Base-by-base conservation (phyloP, 805 yeast genomes). In the Hanseniaspora guilliermondii region DNA sequence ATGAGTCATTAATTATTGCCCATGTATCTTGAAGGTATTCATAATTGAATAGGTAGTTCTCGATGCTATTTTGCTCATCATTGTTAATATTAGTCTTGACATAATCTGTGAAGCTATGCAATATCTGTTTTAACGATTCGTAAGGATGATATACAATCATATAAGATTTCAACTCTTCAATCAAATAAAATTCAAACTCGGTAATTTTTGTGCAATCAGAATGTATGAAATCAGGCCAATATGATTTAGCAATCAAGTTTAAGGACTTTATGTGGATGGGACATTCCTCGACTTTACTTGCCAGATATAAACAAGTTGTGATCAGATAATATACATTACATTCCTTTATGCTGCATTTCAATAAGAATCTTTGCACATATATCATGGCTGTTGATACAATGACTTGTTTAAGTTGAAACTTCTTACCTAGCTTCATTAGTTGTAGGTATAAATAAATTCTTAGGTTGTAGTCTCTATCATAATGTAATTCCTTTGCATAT, bases 141-240 rank as follows among this genome's bases (percentile, higher is more conserved):
- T 85, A 85, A 0, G 93, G 93, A 63, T 84, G 93, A 63, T 84
- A 86, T 2, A 84, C 73, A n/a, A 83, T 72, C 57, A 85, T 62
- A 62, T 74, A 83, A 68, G 84, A 74, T 62, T 84, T 79, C 69
- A 93, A 73, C 65, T 89, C 97, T 62, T 88, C 97, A 19, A 93
- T 82, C 44, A 93, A 67, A 64, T 91, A 93, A 65, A 93, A 93
- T 68, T 93, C 98, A 68, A 94, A 86, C 65, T 93, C 97, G 0
- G 97, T 97, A 16, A 93, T 73, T 62, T 86, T 87, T 30, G 95
- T 83, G 17, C 88, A 79, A 65, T 91, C 97, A 56, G 85, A 87
- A 0, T 97, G 95, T 37, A 91, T 83, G 62, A 82, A 87, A 62
- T 89, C 96, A 0, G 97, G 97, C 97, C 97, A 91, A 39, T 87